Evolutionary conservation across 2,329 filamentous ascomycete genomes (phyloP).

Genomic region (Apiospora saccharicola): DNA sequence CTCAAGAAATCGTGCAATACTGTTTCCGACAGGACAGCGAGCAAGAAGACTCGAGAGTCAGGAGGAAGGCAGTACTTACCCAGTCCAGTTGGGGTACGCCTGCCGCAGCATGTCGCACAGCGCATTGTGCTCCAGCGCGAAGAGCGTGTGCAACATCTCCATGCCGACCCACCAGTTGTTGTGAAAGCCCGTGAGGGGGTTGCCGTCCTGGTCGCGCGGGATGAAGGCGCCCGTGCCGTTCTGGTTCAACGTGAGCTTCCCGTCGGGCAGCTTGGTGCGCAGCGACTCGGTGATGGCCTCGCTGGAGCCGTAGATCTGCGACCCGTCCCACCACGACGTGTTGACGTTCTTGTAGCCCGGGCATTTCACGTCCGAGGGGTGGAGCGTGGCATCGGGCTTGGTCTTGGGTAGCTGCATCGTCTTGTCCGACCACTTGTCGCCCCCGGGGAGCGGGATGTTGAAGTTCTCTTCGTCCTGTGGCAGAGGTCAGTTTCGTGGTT

Average conservation of each 20-base stretch:
- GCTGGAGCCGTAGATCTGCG: slow-evolving; percentile 53
- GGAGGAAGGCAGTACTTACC: slow-evolving; percentile 23
- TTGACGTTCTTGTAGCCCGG: slow-evolving; percentile 52
- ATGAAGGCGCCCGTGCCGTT: slow-evolving; percentile 46
- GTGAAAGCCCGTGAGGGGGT: slow-evolving; percentile 50
- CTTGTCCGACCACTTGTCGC: slow-evolving; percentile 44
- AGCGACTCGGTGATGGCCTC: slow-evolving; percentile 46
- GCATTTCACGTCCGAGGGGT: slow-evolving; percentile 44
- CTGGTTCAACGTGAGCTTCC: slow-evolving; percentile 47
- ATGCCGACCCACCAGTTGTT: slow-evolving; percentile 56
- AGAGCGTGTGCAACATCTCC: slow-evolving; percentile 54
- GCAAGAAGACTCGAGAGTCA: no score
- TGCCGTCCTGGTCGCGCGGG: slow-evolving; percentile 47
- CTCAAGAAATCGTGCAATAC: neutral
- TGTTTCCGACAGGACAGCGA: no score
- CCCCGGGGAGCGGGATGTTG: slow-evolving; percentile 44
- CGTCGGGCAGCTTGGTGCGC: slow-evolving; percentile 45
- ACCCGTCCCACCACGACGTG: slow-evolving; percentile 56
- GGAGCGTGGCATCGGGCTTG: slow-evolving; percentile 43
- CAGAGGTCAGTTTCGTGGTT: slow-evolving; percentile 18
- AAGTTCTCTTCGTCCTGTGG: slow-evolving; percentile 39
- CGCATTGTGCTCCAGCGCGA: slow-evolving; percentile 54
- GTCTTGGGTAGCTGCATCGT: slow-evolving; percentile 48
- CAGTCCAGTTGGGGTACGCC: slow-evolving; percentile 46
- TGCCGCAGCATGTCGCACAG: slow-evolving; percentile 48